These are phyloP conservation scores for Lactifluus rugatus DNA, from an alignment of 768 basidiomycete species.

Conservation along the genomic window DNA sequence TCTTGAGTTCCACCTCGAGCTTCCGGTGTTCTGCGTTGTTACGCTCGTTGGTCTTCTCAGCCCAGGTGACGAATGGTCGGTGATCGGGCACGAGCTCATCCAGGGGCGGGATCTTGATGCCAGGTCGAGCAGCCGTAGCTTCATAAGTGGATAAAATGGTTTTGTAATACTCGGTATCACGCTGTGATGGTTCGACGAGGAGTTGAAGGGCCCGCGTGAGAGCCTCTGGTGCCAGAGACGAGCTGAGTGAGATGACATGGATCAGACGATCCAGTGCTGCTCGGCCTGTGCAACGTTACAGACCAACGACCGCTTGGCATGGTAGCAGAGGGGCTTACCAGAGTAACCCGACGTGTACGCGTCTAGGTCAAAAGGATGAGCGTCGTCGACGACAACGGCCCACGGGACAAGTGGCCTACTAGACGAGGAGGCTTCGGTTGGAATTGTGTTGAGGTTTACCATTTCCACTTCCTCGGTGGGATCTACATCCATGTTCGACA, in stretches of 20 bases:
- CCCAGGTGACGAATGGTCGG: slow-evolving; percentile 40
- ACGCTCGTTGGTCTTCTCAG: slow-evolving; percentile 53
- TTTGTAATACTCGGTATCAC: slow-evolving; percentile 57
- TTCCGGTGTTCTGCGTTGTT: slow-evolving; percentile 70
- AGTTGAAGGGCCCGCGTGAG: slow-evolving; percentile 55
- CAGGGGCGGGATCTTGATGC: slow-evolving; percentile 35
- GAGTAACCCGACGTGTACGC: slow-evolving; percentile 66
- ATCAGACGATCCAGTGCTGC: slow-evolving; percentile 66
- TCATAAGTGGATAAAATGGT: slow-evolving; percentile 47
- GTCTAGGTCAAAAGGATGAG: slow-evolving; percentile 84
- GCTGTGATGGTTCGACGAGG: slow-evolving; percentile 43
- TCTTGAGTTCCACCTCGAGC: slow-evolving; percentile 90
- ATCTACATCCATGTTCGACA: slow-evolving; percentile 20
- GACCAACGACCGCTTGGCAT: neutral
- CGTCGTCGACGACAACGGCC: slow-evolving; percentile 46
- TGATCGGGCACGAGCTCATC: slow-evolving; percentile 46
- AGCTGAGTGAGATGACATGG: slow-evolving; percentile 54
- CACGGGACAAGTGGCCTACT: neutral
- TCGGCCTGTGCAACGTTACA: slow-evolving; percentile 40
- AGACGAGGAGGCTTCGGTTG: slow-evolving; percentile 9
- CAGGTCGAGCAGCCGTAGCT: slow-evolving; percentile 27
- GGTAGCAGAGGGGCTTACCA: slow-evolving; percentile 35
- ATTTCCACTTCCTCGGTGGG: slow-evolving; percentile 14
- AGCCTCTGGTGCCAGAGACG: slow-evolving; percentile 62
- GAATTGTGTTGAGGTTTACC: neutral